These are phyloP conservation scores for Kurtzmaniella fragi DNA, from an alignment of 805 yeast species.

Conservation along the genomic window DNA sequence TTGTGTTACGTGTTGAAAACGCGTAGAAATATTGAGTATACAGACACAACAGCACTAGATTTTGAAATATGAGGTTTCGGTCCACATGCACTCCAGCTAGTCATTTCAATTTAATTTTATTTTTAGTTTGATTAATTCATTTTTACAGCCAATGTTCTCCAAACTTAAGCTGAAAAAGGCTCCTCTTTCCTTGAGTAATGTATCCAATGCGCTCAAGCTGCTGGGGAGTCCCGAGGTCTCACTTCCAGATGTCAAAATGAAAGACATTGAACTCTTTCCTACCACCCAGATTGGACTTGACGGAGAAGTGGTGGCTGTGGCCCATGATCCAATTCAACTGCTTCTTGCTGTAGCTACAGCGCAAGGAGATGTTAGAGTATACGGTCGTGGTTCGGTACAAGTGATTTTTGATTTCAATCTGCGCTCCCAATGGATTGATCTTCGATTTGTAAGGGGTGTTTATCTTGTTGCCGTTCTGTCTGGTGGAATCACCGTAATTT, in stretches of 20 bases:
- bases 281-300: slow-evolving; percentile 35
- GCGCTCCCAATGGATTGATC: slow-evolving; percentile 41
- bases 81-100: no score
- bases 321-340: slow-evolving; percentile 86
- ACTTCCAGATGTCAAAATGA: slow-evolving; percentile 28
- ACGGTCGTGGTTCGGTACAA: slow-evolving; percentile 80
- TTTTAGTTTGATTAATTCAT: no score
- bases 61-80: no score
- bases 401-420: slow-evolving; percentile 53
- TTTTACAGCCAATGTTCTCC: no score
- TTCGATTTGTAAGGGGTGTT: slow-evolving; percentile 73
- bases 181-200: slow-evolving; percentile 37
- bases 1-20: no score
- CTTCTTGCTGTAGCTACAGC: slow-evolving; percentile 77
- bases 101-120: no score
- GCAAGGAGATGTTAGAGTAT: slow-evolving; percentile 64
- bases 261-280: slow-evolving; percentile 21
- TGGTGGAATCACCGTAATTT: slow-evolving; percentile 61
- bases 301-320: slow-evolving; percentile 62
- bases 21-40: no score
- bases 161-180: slow-evolving; percentile 37
- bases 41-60: neutral
- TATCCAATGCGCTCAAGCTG: slow-evolving; percentile 36
- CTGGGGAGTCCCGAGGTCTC: slow-evolving; percentile 24
- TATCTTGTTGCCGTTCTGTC: slow-evolving; percentile 71